Conservation (phyloP, 2,329 filamentous ascomycete genomes). For the Juglanconis oblonga region DNA sequence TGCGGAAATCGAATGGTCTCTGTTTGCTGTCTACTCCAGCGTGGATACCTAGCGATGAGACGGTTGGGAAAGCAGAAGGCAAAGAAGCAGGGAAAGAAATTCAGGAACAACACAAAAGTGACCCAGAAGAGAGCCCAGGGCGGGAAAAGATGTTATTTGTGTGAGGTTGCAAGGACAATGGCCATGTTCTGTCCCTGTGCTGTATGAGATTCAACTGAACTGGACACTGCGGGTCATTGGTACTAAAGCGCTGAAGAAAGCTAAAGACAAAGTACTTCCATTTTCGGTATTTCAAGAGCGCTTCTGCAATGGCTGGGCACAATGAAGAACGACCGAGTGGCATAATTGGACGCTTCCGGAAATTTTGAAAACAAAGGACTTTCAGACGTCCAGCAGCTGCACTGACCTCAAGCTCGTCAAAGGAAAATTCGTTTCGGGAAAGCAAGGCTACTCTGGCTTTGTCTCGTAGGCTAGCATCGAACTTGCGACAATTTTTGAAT, state of each 20-base stretch:
- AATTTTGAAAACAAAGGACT: slow-evolving; percentile 10
- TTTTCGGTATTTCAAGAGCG: not conserved
- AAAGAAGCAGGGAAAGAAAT: not conserved
- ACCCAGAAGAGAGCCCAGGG: not conserved
- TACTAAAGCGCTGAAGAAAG: not conserved
- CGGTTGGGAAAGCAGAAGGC: not conserved
- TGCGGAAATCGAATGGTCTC: not conserved
- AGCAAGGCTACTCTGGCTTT: slow-evolving; percentile 2
- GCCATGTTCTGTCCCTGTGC: slow-evolving; percentile 1
- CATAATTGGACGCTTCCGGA: slow-evolving; percentile 15
- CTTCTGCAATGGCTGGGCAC: not conserved
- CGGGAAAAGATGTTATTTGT: slow-evolving; percentile 6
- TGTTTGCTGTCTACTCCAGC: not conserved
- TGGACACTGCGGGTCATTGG: not conserved
- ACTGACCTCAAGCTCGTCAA: not conserved
- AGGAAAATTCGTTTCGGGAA: not conserved
- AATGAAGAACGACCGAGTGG: not conserved
- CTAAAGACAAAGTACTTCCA: not conserved
- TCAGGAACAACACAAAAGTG: not conserved
- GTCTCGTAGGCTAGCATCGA: not conserved
- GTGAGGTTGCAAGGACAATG: slow-evolving; percentile 7
- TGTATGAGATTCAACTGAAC: not conserved
- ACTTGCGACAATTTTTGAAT: not conserved
- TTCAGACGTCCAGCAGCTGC: not conserved
- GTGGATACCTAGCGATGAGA: not conserved